phyloP scores from a whole-genome alignment of 495 filamentous ascomycete genomes.

The Penicillium pancosmium region DNA sequence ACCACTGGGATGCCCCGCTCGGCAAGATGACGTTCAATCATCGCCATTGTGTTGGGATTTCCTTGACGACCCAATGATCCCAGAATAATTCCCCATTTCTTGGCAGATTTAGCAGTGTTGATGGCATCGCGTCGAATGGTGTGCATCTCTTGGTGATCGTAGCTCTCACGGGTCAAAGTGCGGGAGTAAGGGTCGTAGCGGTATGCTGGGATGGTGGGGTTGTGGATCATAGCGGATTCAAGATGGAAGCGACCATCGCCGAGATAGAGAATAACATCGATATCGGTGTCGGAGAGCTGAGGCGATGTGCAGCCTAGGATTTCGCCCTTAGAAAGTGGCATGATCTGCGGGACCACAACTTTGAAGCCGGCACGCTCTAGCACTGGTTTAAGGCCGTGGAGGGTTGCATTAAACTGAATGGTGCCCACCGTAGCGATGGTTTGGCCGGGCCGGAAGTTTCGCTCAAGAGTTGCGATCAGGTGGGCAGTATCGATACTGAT shows the following conservation, averaged over 20 bases:
- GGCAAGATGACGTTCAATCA: conserved; percentile 77
- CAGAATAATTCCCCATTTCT: conserved; percentile 93
- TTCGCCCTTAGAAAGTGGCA: conserved; percentile 89
- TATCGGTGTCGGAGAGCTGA: conserved; percentile 54
- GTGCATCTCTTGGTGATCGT: conserved; percentile 89
- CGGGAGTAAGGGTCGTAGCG: conserved; percentile 96
- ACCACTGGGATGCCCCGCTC: conserved; percentile 73
- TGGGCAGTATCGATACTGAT: conserved; percentile 93
- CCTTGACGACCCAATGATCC: conserved; percentile 92
- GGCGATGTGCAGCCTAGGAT: conserved; percentile 96
- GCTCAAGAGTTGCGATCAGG: conserved; percentile 81
- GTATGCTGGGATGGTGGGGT: conserved; percentile 86
- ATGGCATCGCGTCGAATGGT: conserved; percentile 78
- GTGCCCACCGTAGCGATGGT: conserved; percentile 92
- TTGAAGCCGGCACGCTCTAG: conserved; percentile 82
- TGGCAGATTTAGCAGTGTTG: conserved; percentile 66
- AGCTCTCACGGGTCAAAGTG: conserved; percentile 85
- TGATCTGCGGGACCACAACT: conserved; percentile 86
- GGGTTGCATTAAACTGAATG: conserved; percentile 97
- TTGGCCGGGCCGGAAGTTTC: conserved; percentile 83
- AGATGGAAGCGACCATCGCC: conserved; percentile 97
- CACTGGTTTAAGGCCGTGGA: conserved; percentile 75
- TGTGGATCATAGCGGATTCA: conserved; percentile 98
- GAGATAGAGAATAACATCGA: conserved; percentile 88
- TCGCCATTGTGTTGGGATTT: conserved; percentile 86